A percentile compares a stretch with the other conserved stretches of the same genome.
Conservation (phyloP, 2,329 filamentous ascomycete species). For the Tolypocladium album region DNA sequence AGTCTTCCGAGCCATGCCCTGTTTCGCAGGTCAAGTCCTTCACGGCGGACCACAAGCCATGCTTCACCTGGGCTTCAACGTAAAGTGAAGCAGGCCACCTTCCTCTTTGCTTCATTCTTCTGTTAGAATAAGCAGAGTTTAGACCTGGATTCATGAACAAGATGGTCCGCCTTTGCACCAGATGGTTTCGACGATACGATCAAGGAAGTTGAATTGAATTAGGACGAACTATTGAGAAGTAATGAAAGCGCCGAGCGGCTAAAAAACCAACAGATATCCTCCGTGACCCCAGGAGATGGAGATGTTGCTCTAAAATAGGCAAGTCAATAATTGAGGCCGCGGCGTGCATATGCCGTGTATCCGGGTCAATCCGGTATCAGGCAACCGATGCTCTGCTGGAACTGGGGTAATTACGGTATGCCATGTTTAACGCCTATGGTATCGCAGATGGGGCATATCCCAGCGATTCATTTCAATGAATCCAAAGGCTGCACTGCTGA, state of each 20-base stretch:
- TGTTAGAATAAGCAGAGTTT: neutral
- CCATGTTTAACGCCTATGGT: neutral
- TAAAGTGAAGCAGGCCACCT: neutral
- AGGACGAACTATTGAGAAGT: neutral
- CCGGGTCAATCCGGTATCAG: neutral
- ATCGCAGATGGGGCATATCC: neutral
- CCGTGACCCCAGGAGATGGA: neutral
- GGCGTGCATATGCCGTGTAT: neutral
- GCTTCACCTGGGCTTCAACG: neutral
- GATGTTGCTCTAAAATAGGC: neutral
- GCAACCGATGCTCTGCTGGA: neutral
- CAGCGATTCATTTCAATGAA: neutral
- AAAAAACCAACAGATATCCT: neutral
- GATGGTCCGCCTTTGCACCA: neutral
- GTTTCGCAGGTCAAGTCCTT: neutral
- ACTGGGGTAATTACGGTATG: neutral
- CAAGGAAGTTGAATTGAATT: neutral
- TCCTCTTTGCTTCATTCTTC: neutral
- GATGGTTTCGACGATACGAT: neutral
- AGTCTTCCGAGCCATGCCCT: neutral
- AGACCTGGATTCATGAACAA: neutral
- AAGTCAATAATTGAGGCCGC: neutral
- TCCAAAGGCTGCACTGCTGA: neutral
- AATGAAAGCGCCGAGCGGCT: neutral
- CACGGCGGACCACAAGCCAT: neutral